Percentiles rank a stretch among this genome's conserved stretches.
Conservation (phyloP, 495 filamentous ascomycete genomes). For the Neurospora sp. region DNA sequence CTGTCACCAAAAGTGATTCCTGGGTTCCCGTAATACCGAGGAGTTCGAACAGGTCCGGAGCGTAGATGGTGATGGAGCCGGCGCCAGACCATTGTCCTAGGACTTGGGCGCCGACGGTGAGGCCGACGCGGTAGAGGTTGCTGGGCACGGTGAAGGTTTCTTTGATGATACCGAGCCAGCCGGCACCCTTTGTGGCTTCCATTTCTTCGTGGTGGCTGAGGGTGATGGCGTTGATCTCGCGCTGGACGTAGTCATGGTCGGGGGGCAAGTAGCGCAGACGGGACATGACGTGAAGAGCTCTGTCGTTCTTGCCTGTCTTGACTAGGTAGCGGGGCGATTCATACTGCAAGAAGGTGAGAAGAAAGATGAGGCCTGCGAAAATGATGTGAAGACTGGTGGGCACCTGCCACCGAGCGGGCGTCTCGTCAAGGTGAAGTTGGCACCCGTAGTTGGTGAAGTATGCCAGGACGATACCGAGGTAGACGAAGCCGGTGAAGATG, state of each 20-base stretch:
- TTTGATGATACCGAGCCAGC: slow-evolving; percentile 44
- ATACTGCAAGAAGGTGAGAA: slow-evolving; percentile 52
- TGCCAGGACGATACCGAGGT: slow-evolving; percentile 51
- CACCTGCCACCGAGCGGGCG: slow-evolving; percentile 52
- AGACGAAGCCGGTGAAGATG: slow-evolving; percentile 55
- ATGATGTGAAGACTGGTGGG: slow-evolving; percentile 63
- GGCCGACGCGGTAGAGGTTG: slow-evolving; percentile 56
- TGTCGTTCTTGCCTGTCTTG: slow-evolving; percentile 38
- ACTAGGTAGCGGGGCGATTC: slow-evolving; percentile 52
- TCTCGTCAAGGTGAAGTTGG: slow-evolving; percentile 46
- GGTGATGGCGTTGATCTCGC: slow-evolving; percentile 42
- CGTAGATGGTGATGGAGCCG: slow-evolving; percentile 56
- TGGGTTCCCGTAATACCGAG: slow-evolving; percentile 53
- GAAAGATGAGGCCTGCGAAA: slow-evolving; percentile 57
- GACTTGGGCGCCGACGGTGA: slow-evolving; percentile 49
- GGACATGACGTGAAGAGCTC: slow-evolving; percentile 37
- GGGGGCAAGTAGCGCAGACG: slow-evolving; percentile 39
- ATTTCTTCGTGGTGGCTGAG: slow-evolving; percentile 39
- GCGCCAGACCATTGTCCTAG: slow-evolving; percentile 64
- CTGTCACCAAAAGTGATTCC: slow-evolving; percentile 56
- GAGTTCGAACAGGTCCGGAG: slow-evolving; percentile 54
- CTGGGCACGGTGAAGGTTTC: slow-evolving; percentile 50
- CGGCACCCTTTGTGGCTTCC: slow-evolving; percentile 49
- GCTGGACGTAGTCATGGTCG: slow-evolving; percentile 38
- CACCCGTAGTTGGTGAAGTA: slow-evolving; percentile 51